Evolutionary conservation across 768 basidiomycete genomes (phyloP).

Genomic region (Cubamyces sp.): DNA sequence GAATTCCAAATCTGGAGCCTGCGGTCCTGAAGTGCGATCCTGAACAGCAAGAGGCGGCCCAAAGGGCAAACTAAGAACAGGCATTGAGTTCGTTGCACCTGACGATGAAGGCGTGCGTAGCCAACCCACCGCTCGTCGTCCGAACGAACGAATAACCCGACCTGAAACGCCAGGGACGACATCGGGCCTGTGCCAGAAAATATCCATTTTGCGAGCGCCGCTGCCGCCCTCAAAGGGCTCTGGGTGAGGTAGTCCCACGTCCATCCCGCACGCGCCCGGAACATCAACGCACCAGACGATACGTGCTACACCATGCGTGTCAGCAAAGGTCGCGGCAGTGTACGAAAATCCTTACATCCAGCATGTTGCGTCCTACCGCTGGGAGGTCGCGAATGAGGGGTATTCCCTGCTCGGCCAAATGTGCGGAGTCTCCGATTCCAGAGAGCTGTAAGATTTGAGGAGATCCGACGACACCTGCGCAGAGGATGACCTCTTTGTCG

Average conservation of each 20-base stretch:
- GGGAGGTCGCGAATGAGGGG: constrained; percentile 29
- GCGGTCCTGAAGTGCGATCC: constrained; percentile 19
- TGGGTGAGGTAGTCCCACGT: constrained; percentile 18
- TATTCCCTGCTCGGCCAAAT: constrained; percentile 27
- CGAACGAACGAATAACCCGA: constrained; percentile 20
- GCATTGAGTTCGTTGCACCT: background rate
- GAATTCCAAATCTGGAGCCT: constrained; percentile 23
- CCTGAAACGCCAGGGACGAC: constrained; percentile 5
- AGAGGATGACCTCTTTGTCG: constrained; percentile 26
- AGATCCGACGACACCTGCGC: constrained; percentile 22
- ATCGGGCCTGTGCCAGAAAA: constrained; percentile 17
- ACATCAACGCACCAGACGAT: constrained; percentile 13
- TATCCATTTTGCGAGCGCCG: constrained; percentile 13
- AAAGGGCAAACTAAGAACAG: background rate
- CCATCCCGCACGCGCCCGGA: constrained; percentile 17
- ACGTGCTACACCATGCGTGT: constrained; percentile 20
- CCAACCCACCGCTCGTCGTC: constrained; percentile 20
- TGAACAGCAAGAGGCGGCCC: background rate
- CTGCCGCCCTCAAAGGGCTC: background rate
- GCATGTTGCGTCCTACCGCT: constrained; percentile 33
- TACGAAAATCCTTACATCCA: constrained; percentile 24
- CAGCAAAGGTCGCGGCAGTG: background rate
- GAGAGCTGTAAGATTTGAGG: constrained; percentile 33
- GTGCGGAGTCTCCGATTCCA: constrained; percentile 30
- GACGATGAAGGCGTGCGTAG: background rate